These are phyloP conservation scores for Wickerhamiella cacticola DNA, from an alignment of 805 yeast species.

Conservation along the genomic window DNA sequence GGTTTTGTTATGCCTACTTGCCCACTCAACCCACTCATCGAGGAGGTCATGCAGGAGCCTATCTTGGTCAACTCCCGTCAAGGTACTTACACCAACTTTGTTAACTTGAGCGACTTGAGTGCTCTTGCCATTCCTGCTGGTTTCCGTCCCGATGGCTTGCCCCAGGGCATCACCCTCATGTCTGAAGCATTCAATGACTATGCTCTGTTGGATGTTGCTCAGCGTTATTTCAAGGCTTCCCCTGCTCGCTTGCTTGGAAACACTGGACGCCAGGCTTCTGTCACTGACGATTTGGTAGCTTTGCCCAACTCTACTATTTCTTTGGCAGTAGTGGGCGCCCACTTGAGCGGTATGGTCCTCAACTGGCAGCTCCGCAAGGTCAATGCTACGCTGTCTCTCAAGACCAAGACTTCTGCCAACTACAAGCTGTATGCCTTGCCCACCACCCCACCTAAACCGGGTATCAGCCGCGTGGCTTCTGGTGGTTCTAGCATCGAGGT, in stretches of 20 bases:
- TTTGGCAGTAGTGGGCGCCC: slow-evolving; percentile 95
- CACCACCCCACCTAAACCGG: slow-evolving; percentile 78
- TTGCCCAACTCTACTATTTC: slow-evolving; percentile 35
- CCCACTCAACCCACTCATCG: slow-evolving; percentile 79
- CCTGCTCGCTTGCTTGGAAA: slow-evolving; percentile 47
- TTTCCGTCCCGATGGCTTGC: slow-evolving; percentile 75
- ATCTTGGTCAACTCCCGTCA: slow-evolving; percentile 73
- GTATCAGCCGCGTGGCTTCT: slow-evolving; percentile 53
- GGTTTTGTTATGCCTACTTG: slow-evolving; percentile 85
- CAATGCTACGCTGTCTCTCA: slow-evolving; percentile 54
- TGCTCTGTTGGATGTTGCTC: slow-evolving; percentile 76
- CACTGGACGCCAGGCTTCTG: slow-evolving; percentile 37
- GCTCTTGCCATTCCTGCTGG: slow-evolving; percentile 90
- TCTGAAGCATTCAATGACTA: slow-evolving; percentile 76
- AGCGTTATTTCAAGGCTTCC: slow-evolving; percentile 45
- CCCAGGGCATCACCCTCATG: slow-evolving; percentile 79
- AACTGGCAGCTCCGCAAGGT: slow-evolving; percentile 90
- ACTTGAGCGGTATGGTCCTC: slow-evolving; percentile 72
- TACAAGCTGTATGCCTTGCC: slow-evolving; percentile 72
- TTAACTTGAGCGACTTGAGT: slow-evolving; percentile 82
- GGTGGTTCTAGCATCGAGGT: slow-evolving; percentile 42
- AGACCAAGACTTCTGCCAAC: slow-evolving; percentile 56
- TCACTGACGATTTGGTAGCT: slow-evolving; percentile 18
- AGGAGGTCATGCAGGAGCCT: slow-evolving; percentile 64
- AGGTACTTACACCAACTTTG: slow-evolving; percentile 98